A percentile compares a stretch with the other conserved stretches of the same genome.
phyloP scores from a whole-genome alignment of 2,329 filamentous ascomycete genomes.

The Diatrype stigma region DNA sequence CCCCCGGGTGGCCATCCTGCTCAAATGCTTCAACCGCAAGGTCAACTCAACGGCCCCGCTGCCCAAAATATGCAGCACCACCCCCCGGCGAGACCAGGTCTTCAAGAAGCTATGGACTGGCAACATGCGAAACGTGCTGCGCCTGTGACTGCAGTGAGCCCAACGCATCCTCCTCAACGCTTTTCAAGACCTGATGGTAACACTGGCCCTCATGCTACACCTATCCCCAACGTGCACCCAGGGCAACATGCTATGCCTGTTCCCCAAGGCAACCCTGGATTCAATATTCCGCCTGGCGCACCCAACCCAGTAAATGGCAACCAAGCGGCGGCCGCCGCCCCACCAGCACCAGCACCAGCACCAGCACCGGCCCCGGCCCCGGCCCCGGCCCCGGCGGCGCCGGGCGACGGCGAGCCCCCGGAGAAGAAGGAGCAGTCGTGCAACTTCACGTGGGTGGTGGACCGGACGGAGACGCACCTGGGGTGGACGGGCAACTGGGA shows the following conservation, averaged over 20 bases:
- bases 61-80: background rate
- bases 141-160: too few relatives aligned
- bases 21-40: background rate
- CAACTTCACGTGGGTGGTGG: constrained; percentile 13
- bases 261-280: background rate
- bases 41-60: background rate
- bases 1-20: background rate
- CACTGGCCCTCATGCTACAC: too few relatives aligned
- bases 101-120: too few relatives aligned
- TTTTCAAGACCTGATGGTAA: too few relatives aligned
- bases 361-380: too few relatives aligned
- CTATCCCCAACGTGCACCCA: too few relatives aligned
- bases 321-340: background rate
- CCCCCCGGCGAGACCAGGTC: too few relatives aligned
- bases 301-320: background rate
- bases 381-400: background rate
- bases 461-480: constrained; percentile 13
- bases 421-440: constrained; percentile 8
- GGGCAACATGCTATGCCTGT: background rate
- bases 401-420: background rate
- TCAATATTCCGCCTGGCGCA: too few relatives aligned
- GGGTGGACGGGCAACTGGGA: constrained; percentile 15
- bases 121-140: too few relatives aligned
- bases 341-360: too few relatives aligned
- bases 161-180: too few relatives aligned